Base-by-base conservation (phyloP, 2,329 filamentous ascomycete species). In the Exophiala spinifera region DNA sequence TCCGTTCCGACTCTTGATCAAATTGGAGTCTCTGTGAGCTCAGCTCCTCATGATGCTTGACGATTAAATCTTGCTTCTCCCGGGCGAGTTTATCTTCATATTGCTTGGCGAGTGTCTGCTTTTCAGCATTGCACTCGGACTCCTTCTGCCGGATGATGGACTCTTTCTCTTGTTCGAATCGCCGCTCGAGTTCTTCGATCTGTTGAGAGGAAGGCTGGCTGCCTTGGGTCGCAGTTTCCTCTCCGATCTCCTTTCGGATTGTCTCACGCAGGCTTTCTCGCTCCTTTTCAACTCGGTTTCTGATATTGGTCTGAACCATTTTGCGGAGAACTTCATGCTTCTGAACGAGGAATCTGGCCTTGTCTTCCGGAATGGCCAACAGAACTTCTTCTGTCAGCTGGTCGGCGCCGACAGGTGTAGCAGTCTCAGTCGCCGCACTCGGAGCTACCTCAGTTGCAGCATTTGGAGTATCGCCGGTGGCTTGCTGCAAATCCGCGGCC, bases 11-110 rank as follows among this genome's bases (percentile, higher is more conserved):
- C 42, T 74, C 70, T 49, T 70, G 62, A 17, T 62, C 57, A 37
- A 63, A 81, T 43, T 84, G 85, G 55, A 80, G 77, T 63, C 80
- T 80, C 66, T 86, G 83, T 63, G 85, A 85, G 63, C 85, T 81
- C 34, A 80, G 60, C 63, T 81, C 81, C 55, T 78, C 76, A 64
- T 82, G 82, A 51, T 78, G 74, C 28, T 76, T 70, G 53, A 76
- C 76, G 55, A 70, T 66, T 37, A 76, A 58, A 4, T 66, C 63
- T 45, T 75, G 71, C 51, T 66, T 70, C 59, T 76, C 72, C 20
- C 71, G 69, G 25, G 62, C 66, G 17, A 72, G 69, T 36, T 68
- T 72, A 37, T 69, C 66, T 59, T 75, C 68, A 43, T 74, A 50
- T n/a, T 68, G 65, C 13, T 71, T 55, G 46, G 57, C 61, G 19